Evolutionary conservation across 306 rosid species (phyloP), one percentile per base, ranked within the genome.

Genomic region (Hippophae rhamnoides): DNA sequence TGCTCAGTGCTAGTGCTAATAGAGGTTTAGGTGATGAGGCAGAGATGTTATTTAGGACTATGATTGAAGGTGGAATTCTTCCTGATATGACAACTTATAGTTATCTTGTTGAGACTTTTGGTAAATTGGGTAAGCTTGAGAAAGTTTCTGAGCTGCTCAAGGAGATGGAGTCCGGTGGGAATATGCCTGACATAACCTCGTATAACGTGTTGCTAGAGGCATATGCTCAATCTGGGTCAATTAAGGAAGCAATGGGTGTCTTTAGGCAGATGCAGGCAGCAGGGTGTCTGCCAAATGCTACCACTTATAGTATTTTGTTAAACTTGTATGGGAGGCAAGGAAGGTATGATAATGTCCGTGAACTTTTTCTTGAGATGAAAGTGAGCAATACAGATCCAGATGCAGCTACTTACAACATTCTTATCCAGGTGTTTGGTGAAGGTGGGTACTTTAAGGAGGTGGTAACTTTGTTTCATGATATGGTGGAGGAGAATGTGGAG

Each of bases 401-500:
- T 77, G 90, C 90, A 0, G 83, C 82, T 47, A 93, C 97, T 31
- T 88, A 93, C 66, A 93, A 88, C 74, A 84, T 93, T 65, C 93
- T 93, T 31, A 93, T 93, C 57, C 88, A 81, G 76, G 96, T 92
- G 7, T 92, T 92, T 82, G 99, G 99, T 57, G 87, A 85, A 69
- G 99, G 99, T 71, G 99, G 99, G 62, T 88, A 88, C 74, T 87
- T 92, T 52, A 82, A 79, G 75, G 99, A 92, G 82, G 96, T 92
- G 68, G 95, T 88, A 64, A 92, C 96, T 74, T 72, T 93, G 86
- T 93, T 93, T 76, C 88, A 88, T 74, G 97, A 93, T 64, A 88
- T 88, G 99, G 86, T 72, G 72, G 99, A 93, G 61, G 99, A 92
- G 74, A 80, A 83, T 65, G 48, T 93, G 46, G 95, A 88, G 78